Conservation (phyloP, 495 filamentous ascomycete species). For the Halenospora varia region DNA sequence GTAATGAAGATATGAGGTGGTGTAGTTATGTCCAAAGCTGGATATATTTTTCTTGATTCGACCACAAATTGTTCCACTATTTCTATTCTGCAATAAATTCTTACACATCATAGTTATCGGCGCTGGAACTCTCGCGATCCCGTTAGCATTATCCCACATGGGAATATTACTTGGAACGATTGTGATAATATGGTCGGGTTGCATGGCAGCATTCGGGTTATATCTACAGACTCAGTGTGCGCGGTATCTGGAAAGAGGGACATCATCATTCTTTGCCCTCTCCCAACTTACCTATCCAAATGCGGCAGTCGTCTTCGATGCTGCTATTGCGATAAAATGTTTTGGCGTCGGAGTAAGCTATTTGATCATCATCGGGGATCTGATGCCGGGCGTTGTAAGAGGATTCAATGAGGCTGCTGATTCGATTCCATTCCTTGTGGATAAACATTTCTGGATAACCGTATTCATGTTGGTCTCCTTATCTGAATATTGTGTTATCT, state of each 20-base stretch:
- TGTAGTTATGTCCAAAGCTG: no score
- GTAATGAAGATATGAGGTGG: no score
- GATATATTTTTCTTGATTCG: no score
- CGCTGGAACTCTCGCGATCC: slow-evolving; percentile 66
- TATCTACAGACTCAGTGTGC: slow-evolving; percentile 93
- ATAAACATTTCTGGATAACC: slow-evolving; percentile 97
- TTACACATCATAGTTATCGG: slow-evolving; percentile 67
- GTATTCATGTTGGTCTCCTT: slow-evolving; percentile 71
- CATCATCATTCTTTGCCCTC: slow-evolving; percentile 80
- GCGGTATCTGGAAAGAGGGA: slow-evolving; percentile 82
- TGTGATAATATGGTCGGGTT: slow-evolving; percentile 86
- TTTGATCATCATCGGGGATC: slow-evolving; percentile 95
- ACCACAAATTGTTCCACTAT: no score
- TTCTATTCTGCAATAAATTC: background rate
- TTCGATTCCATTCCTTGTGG: slow-evolving; percentile 65
- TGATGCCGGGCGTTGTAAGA: slow-evolving; percentile 91
- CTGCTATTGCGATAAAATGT: slow-evolving; percentile 95
- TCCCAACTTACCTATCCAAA: slow-evolving; percentile 97
- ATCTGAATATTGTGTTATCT: background rate
- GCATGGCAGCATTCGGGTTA: slow-evolving; percentile 85
- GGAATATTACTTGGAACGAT: slow-evolving; percentile 76
- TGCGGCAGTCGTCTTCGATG: slow-evolving; percentile 92
- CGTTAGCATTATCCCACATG: slow-evolving; percentile 86
- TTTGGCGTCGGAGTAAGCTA: slow-evolving; percentile 98
- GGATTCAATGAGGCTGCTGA: slow-evolving; percentile 63